Percentiles rank a stretch among this genome's conserved stretches.
These are phyloP conservation scores for Diaporthe citriasiana DNA, from an alignment of 2,329 filamentous ascomycete species.

Conservation along the genomic window DNA sequence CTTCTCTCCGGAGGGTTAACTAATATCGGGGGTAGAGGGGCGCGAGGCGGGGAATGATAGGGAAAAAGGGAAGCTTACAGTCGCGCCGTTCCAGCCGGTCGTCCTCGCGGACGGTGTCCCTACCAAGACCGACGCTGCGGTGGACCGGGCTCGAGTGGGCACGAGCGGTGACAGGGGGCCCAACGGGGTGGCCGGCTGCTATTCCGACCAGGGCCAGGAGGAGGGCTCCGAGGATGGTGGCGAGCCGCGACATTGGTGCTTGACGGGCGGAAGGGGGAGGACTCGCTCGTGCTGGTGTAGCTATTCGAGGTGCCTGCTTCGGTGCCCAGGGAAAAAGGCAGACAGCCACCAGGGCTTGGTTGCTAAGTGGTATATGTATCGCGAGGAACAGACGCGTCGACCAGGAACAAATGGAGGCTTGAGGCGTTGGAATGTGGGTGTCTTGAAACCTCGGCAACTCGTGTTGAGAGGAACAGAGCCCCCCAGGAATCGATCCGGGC, in stretches of 20 bases:
- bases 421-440: conserved; percentile 28
- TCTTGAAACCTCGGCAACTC: conserved; percentile 29
- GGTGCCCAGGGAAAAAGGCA: neutral
- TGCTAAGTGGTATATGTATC: conserved; percentile 22
- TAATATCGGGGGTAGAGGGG: neutral
- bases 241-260: conserved; percentile 22
- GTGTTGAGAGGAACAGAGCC: neutral
- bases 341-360: neutral
- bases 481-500: neutral
- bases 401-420: neutral
- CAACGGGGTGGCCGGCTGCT: conserved; percentile 3
- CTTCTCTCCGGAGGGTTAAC: neutral
- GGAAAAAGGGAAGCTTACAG: neutral
- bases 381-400: conserved; percentile 10
- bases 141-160: neutral
- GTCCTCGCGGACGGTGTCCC: conserved; percentile 35
- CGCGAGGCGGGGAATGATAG: neutral
- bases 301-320: neutral
- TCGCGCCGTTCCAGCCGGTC: conserved; percentile 36
- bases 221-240: neutral
- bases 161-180: neutral
- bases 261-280: neutral
- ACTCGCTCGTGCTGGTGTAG: neutral
- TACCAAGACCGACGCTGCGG: conserved; percentile 33
- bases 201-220: conserved; percentile 19